phyloP scores from a whole-genome alignment of 306 rosid species.

The Malus orientalis region DNA sequence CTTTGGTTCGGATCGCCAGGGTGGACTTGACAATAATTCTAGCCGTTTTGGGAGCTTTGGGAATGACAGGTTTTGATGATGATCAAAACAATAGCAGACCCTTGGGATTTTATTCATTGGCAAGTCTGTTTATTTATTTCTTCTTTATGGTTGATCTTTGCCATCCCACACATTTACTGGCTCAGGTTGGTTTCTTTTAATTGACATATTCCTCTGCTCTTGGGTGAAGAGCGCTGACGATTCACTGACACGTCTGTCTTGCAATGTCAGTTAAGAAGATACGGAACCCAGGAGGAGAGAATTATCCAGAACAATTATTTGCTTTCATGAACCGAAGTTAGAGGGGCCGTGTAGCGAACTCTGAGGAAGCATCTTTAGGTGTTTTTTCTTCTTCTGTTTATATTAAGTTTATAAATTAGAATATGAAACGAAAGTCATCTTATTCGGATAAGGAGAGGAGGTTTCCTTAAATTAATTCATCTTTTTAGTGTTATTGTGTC shows the following conservation, averaged over 20 bases:
- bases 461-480: constrained; percentile 1
- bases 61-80: neutral
- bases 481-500: no score
- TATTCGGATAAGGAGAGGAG: neutral
- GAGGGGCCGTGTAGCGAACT: neutral
- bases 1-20: constrained; percentile 3
- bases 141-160: neutral
- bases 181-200: neutral
- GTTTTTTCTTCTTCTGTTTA: neutral
- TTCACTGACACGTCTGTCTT: neutral
- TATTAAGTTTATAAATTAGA: neutral
- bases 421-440: neutral
- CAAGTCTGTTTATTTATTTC: neutral
- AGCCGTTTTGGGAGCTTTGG: constrained; percentile 13
- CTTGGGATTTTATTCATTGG: neutral
- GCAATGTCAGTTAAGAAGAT: constrained; percentile 4
- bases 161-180: neutral
- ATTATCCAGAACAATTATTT: neutral
- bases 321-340: neutral
- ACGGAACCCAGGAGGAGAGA: neutral
- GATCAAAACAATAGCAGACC: neutral
- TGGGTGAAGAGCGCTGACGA: neutral
- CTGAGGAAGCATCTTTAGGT: neutral
- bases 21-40: neutral
- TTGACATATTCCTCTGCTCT: neutral